Evolutionary conservation across 495 filamentous ascomycete species (phyloP).

Genomic region (Thermochaetoides thermophila): DNA sequence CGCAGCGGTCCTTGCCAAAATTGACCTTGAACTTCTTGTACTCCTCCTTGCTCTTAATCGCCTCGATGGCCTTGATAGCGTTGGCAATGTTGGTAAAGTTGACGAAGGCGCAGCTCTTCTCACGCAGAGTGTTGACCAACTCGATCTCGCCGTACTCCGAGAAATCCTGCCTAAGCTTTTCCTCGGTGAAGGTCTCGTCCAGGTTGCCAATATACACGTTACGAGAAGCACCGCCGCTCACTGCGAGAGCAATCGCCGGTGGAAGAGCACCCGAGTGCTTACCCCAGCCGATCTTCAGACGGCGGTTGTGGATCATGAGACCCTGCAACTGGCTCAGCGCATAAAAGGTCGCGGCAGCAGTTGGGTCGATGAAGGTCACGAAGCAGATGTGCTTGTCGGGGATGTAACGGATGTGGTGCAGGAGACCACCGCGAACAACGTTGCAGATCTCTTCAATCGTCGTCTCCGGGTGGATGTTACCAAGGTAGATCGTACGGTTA

Average conservation of each 20-base stretch:
- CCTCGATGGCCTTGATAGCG: conserved; percentile 97
- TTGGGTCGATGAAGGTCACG: conserved; percentile 97
- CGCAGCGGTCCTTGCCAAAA: conserved; percentile 96
- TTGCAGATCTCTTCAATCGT: conserved; percentile 99
- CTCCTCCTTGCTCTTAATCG: conserved; percentile 83
- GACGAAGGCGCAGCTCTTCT: conserved; percentile 98
- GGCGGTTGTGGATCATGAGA: conserved; percentile 96
- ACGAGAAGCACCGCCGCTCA: conserved; percentile 86
- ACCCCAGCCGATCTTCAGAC: conserved; percentile 97
- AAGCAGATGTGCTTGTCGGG: conserved; percentile 99
- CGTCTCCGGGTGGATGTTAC: conserved; percentile 97
- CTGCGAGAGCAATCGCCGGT: conserved; percentile 88
- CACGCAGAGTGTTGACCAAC: conserved; percentile 85
- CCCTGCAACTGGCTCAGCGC: conserved; percentile 93
- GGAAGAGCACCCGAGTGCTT: conserved; percentile 97
- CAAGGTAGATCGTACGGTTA: conserved; percentile 93
- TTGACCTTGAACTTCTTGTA: conserved; percentile 99
- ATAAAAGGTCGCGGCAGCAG: conserved; percentile 94
- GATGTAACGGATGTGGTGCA: conserved; percentile 98
- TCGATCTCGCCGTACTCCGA: conserved; percentile 97
- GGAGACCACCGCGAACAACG: conserved; percentile 78
- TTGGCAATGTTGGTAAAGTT: conserved; percentile 99
- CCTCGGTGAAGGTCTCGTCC: conserved; percentile 93
- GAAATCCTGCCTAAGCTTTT: conserved; percentile 89
- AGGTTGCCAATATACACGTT: conserved; percentile 98